Percentiles rank a stretch among this genome's conserved stretches.
These are phyloP conservation scores for Pholiota conissans DNA, from an alignment of 768 basidiomycete species.

Conservation along the genomic window DNA sequence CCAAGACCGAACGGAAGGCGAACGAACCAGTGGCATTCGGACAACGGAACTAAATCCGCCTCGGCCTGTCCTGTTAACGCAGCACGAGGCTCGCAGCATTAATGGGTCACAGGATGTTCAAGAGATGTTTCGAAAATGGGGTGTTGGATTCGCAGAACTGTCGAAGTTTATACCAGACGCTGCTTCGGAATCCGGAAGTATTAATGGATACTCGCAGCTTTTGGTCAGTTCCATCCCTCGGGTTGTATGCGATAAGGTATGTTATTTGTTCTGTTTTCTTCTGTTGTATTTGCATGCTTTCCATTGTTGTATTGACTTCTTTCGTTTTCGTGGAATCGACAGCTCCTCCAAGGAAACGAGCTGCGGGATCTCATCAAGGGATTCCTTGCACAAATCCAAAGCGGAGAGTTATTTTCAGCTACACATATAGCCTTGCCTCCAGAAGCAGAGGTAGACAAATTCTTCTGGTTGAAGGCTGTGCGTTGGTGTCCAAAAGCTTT, in stretches of 20 bases:
- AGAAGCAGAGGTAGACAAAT: conserved; percentile 25
- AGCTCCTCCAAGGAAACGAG: conserved; percentile 71
- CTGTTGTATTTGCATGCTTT: conserved; percentile 20
- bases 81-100: conserved; percentile 58
- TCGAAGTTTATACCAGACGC: conserved; percentile 25
- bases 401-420: conserved; percentile 35
- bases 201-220: conserved; percentile 61
- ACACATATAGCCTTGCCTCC: conserved; percentile 23
- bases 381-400: conserved; percentile 63
- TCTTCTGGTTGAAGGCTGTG: conserved; percentile 68
- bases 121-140: conserved; percentile 65
- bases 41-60: conserved; percentile 50
- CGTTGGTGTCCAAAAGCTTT: conserved; percentile 83
- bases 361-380: conserved; percentile 75
- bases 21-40: conserved; percentile 30
- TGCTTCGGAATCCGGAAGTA: conserved; percentile 29
- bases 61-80: conserved; percentile 63
- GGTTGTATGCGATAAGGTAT: conserved; percentile 73
- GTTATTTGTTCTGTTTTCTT: conserved; percentile 28
- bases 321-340: conserved; percentile 14
- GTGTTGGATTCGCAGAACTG: conserved; percentile 53
- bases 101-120: conserved; percentile 38
- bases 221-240: conserved; percentile 64
- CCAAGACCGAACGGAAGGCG: conserved; percentile 28
- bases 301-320: conserved; percentile 12